Conservation (phyloP, 2,329 filamentous ascomycete species). For the Rhexocercosporidium sp. region DNA sequence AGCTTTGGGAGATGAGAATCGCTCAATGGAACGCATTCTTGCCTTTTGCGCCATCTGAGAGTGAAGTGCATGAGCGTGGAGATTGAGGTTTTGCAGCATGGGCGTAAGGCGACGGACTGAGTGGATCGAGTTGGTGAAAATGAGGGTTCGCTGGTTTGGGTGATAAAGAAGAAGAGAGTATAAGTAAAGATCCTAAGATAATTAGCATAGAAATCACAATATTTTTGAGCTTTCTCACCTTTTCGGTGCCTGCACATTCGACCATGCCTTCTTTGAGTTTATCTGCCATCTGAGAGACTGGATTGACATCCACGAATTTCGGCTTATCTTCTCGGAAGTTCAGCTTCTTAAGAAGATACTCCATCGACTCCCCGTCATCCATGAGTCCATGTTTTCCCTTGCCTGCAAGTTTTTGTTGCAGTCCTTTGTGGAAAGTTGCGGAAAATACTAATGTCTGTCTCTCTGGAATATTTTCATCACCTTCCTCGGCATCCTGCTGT, state of each 20-base stretch:
- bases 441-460: constrained; percentile 96
- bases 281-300: constrained; percentile 84
- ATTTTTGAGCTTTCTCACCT: constrained; percentile 56
- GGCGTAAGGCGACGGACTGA: constrained; percentile 86
- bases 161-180: constrained; percentile 87
- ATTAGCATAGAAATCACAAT: constrained; percentile 30
- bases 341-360: constrained; percentile 88
- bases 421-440: constrained; percentile 88
- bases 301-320: constrained; percentile 92
- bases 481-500: constrained; percentile 54
- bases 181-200: constrained; percentile 79
- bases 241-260: constrained; percentile 92
- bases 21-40: constrained; percentile 88
- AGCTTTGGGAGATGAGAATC: constrained; percentile 72
- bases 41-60: constrained; percentile 97
- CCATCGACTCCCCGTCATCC: constrained; percentile 81
- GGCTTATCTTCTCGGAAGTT: constrained; percentile 85
- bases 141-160: constrained; percentile 77
- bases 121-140: constrained; percentile 96
- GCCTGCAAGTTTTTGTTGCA: constrained; percentile 89
- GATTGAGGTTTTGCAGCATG: constrained; percentile 79
- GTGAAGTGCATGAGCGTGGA: constrained; percentile 80
- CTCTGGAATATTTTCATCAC: constrained; percentile 52
- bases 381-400: constrained; percentile 67
- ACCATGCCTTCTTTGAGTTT: constrained; percentile 87